Evolutionary conservation across 148 eudicot genomes (phyloP), one percentile per base, ranked within the genome.

Genomic region (Linanthus parryae): DNA sequence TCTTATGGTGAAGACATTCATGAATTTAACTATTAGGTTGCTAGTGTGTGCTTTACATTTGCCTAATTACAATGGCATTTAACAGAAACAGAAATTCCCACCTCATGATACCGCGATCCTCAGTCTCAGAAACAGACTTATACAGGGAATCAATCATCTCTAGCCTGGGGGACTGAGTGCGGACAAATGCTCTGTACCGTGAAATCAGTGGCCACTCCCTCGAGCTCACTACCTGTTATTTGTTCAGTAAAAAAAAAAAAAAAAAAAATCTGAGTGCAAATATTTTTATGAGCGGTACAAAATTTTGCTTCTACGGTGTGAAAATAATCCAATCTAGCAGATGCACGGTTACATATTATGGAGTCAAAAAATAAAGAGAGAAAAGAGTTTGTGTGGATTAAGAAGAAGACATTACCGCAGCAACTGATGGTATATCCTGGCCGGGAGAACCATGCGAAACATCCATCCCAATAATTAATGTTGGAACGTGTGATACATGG

Each of bases 361-460:
- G 8, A 12, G 4, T 1, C 1, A 16, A n/a, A n/a, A n/a, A n/a
- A n/a, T n/a, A n/a, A n/a, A n/a, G n/a, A n/a, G n/a, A n/a, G n/a
- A n/a, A n/a, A n/a, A n/a, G n/a, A n/a, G n/a, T n/a, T n/a, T 4
- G 6, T n/a, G 8, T 7, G 44, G 18, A 8, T 2, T 2, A 24
- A 47, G 18, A 36, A 35, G 28, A 15, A 3, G 33, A 24, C 2
- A 39, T 35, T 61, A 71, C 76, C 58, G 76, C 76, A 26, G 76
- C 76, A 56, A 65, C 52, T 8, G 76, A 71, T 17, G 76, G 76
- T 24, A 66, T 57, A 56, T 71, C 76, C 44, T 63, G 80, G 15
- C 80, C 83, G 5, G 87, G 78, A 27, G 83, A 71, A 29, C 80
- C 78, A 55, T 77, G 83, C 7, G 83, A 77, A 6, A 81, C 87